Evolutionary conservation across 345 rosid species (phyloP).

Genomic region (Eucalyptus melliodora): DNA sequence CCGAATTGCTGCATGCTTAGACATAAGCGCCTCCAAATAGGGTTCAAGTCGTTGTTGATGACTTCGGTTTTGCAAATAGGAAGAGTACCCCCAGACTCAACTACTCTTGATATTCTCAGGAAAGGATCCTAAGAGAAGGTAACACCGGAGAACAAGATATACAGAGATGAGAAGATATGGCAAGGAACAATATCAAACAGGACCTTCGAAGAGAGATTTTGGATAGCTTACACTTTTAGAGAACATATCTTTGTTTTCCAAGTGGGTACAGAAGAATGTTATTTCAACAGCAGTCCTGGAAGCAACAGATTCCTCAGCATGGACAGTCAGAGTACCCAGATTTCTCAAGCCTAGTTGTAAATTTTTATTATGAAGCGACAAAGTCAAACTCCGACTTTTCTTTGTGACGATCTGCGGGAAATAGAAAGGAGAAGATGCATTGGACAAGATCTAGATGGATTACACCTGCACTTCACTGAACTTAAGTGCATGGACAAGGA

Average conservation of each 20-base stretch:
- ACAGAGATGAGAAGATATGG: not conserved
- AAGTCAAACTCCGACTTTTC: constrained; percentile 28
- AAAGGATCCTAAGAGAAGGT: constrained; percentile 59
- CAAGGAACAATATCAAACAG: not conserved
- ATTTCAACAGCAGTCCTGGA: constrained; percentile 52
- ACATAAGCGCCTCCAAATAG: constrained; percentile 52
- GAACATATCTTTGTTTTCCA: constrained; percentile 67
- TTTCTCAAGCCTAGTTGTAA: constrained; percentile 22
- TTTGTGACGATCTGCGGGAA: constrained; percentile 47
- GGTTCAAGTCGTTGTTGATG: constrained; percentile 59
- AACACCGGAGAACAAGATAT: not conserved
- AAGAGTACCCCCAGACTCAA: constrained; percentile 34
- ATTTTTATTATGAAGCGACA: constrained; percentile 28
- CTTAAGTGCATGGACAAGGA: not conserved
- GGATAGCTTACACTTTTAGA: constrained; percentile 60
- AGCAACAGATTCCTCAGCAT: constrained; percentile 61
- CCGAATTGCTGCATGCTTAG: constrained; percentile 74
- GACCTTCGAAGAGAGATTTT: not conserved
- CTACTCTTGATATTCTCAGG: constrained; percentile 64
- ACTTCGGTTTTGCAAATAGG: constrained; percentile 84
- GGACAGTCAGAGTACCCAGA: constrained; percentile 48
- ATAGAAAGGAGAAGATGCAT: not conserved
- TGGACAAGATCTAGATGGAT: constrained; percentile 4
- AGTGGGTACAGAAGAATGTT: constrained; percentile 28
- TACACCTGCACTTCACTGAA: not conserved